A percentile compares a stretch with the other conserved stretches of the same genome.
phyloP scores from a whole-genome alignment of 1,284 basidiomycete genomes.

The Sanghuangporus baumii region DNA sequence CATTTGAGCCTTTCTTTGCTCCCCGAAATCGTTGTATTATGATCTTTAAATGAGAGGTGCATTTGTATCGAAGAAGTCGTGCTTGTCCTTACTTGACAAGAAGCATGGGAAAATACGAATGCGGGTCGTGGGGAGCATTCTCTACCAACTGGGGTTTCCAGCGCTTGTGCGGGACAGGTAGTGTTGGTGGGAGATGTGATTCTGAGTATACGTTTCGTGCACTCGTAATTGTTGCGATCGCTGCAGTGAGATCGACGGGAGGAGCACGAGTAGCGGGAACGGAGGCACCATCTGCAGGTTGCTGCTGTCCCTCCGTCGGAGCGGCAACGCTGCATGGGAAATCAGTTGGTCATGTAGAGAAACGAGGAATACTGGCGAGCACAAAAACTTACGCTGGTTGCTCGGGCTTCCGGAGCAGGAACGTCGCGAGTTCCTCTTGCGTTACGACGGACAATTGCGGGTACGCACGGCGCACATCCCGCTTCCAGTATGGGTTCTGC shows the following conservation, averaged over 20 bases:
- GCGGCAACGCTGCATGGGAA: constrained; percentile 45
- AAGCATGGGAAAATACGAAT: constrained; percentile 82
- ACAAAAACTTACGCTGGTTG: constrained; percentile 49
- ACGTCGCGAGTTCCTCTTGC: constrained; percentile 71
- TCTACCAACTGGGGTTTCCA: constrained; percentile 67
- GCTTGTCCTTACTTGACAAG: constrained; percentile 57
- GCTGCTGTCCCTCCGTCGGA: constrained; percentile 40
- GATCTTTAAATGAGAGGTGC: neutral
- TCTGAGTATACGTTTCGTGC: constrained; percentile 58
- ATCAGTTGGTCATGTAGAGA: constrained; percentile 13
- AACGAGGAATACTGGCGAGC: neutral
- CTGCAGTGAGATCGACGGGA: constrained; percentile 57
- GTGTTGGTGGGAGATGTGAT: constrained; percentile 64
- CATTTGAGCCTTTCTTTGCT: no score
- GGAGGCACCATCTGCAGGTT: constrained; percentile 27
- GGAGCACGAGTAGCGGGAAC: constrained; percentile 43
- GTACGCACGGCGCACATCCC: constrained; percentile 88
- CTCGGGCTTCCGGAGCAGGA: constrained; percentile 79
- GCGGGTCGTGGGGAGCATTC: constrained; percentile 70
- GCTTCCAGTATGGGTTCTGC: constrained; percentile 90
- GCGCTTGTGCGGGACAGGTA: constrained; percentile 56
- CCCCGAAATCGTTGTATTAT: no score
- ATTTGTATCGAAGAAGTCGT: neutral
- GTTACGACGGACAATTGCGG: constrained; percentile 83
- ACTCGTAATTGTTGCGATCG: constrained; percentile 60